Evolutionary conservation across 768 basidiomycete genomes (phyloP), one percentile per base, ranked within the genome.

Genomic region (Russula dissimulans): DNA sequence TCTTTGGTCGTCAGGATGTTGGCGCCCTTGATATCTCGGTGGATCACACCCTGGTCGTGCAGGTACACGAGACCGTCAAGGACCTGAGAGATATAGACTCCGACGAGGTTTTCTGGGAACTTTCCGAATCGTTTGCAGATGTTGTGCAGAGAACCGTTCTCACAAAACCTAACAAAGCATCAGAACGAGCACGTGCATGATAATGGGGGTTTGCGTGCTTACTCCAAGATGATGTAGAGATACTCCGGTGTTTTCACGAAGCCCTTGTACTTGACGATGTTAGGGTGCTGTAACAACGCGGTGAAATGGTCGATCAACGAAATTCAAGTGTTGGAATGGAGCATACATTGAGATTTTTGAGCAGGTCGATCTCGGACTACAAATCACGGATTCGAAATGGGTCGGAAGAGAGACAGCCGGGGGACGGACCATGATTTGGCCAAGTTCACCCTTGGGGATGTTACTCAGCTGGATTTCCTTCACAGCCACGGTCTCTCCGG

Each of bases 1-100:
- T 97, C 95, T 75, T 99, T 99, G 71, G 97, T 97, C 18, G 97
- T 97, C 47, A 99, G 78, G 69, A 99, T 97, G 66, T 99, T 99
- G 14, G 97, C 95, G 39, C 97, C 97, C 72, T 99, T 99, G 77
- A 99, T 98, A 68, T 99, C 97, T 36, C 97, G 82, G 71, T 99
- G 97, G 67, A 99, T 97, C 62, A 99, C 97, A 78, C 97, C 97
- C 76, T 98, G 95, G 66, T 98, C 95, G 69, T 99, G 97, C 18
- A 99, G 84, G 71, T 99, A 99, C 50, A 95, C 87, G 38, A 99
- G 79, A 1, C 97, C 97, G 68, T 95, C 90, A 34, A 99, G 80
- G 26, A 97, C 91, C 74, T 99, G 97, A 46, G 89, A 91, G 67
- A 97, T 91, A 75, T 97, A 98, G 15, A 97, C 91, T 0, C 91